Evolutionary conservation across 1,139 yeast species (phyloP).

Genomic region (Blastobotrys aristatus): DNA sequence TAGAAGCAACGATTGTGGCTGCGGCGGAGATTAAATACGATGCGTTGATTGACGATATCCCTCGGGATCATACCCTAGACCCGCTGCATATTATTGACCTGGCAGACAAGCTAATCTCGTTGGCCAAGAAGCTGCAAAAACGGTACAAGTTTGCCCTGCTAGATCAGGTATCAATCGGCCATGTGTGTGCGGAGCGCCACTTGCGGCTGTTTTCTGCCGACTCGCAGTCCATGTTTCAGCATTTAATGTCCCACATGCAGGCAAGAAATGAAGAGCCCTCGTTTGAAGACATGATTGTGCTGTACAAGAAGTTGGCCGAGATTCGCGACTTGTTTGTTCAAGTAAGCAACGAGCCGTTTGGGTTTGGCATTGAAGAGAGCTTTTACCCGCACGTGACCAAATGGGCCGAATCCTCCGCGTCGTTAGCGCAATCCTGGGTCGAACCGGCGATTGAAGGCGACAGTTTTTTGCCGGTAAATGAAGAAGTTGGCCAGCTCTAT

Average conservation of each 20-base stretch:
- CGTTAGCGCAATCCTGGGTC: slow-evolving; percentile 47
- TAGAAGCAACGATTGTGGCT: slow-evolving; percentile 46
- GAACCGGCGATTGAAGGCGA: slow-evolving; percentile 54
- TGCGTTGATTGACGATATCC: slow-evolving; percentile 51
- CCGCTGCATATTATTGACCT: slow-evolving; percentile 56
- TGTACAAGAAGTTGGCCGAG: slow-evolving; percentile 53
- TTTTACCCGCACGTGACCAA: slow-evolving; percentile 54
- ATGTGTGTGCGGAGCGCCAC: slow-evolving; percentile 51
- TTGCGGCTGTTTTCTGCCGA: slow-evolving; percentile 62
- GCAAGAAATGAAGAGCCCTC: slow-evolving; percentile 37
- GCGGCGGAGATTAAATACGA: slow-evolving; percentile 59
- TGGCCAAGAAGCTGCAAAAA: slow-evolving; percentile 52
- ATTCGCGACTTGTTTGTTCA: slow-evolving; percentile 52
- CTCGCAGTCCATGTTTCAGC: slow-evolving; percentile 54
- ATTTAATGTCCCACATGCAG: slow-evolving; percentile 45
- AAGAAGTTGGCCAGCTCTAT: slow-evolving; percentile 37
- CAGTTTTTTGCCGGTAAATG: slow-evolving; percentile 49
- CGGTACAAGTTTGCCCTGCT: slow-evolving; percentile 58
- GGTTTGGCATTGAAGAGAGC: slow-evolving; percentile 53
- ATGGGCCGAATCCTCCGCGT: slow-evolving; percentile 54
- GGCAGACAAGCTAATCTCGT: slow-evolving; percentile 50
- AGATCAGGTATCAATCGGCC: slow-evolving; percentile 52
- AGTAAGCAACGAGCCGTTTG: slow-evolving; percentile 43
- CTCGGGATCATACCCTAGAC: slow-evolving; percentile 57
- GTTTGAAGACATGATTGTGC: slow-evolving; percentile 56